These are phyloP conservation scores for Termitomyces sp. DNA, from an alignment of 768 basidiomycete genomes.

Conservation along the genomic window DNA sequence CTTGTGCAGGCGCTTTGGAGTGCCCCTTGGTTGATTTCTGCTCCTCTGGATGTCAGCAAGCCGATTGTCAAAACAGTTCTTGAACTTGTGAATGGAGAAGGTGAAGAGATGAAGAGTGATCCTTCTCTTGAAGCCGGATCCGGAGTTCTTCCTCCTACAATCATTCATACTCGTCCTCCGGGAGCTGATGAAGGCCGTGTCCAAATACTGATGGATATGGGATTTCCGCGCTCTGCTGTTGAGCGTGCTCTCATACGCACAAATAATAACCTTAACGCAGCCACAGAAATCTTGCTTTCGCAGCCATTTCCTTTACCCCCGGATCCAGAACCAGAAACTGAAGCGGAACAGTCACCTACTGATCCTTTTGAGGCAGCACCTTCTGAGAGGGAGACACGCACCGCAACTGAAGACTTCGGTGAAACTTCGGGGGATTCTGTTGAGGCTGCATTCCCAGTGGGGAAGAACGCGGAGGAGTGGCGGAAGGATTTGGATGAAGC, in stretches of 20 bases:
- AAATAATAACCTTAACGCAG: constrained; percentile 83
- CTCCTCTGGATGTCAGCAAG: constrained; percentile 70
- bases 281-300: constrained; percentile 79
- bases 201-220: constrained; percentile 90
- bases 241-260: constrained; percentile 79
- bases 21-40: constrained; percentile 71
- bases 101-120: constrained; percentile 61
- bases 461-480: constrained; percentile 58
- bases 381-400: constrained; percentile 23
- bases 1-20: constrained; percentile 71
- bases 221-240: constrained; percentile 86
- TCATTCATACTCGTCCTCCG: constrained; percentile 27
- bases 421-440: constrained; percentile 15
- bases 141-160: constrained; percentile 15
- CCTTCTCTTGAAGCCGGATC: constrained; percentile 22
- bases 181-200: constrained; percentile 76
- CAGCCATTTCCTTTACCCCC: constrained; percentile 76
- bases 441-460: constrained; percentile 14
- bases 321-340: constrained; percentile 47
- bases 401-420: constrained; percentile 17
- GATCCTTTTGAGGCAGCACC: constrained; percentile 13
- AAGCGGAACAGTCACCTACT: constrained; percentile 16
- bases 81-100: constrained; percentile 76
- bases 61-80: constrained; percentile 73
- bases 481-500: constrained; percentile 57